Base-by-base conservation (phyloP, 2,329 filamentous ascomycete genomes). In the Cercospora brassicicola region DNA sequence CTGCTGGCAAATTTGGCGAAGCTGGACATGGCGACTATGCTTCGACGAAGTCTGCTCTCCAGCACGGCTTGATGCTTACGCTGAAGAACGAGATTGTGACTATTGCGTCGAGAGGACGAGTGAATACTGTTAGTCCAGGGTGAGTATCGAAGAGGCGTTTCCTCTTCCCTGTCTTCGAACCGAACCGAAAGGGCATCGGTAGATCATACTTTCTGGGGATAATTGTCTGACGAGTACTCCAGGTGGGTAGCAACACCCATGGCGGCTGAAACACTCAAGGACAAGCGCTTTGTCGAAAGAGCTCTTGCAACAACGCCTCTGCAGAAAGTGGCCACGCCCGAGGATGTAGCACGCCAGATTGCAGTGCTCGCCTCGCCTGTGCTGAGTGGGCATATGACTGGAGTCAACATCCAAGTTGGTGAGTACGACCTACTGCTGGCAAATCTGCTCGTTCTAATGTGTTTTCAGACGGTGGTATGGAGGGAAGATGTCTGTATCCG, bases 1-100 rank as follows among this genome's bases (percentile, higher is more conserved):
- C 76, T n/a, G 75, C 76, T 4, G 75, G 76, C 23, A 78, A 78
- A 67, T 77, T 76, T 56, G 75, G 76, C 59, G 75, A 77, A 60
- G 75, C 75, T 18, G 65, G 68, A 18, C 76, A 78, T 51, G 76
- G 73, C 30, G 76, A 78, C 67, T 78, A 78, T 60, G 69, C 75
- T 11, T 69, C 73, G 1, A 59, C 69, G 1, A 78, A 78, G 62
- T 68, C 75, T 8, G 75, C 74, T 8, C 59, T 78, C 11, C 76
- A 76, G 75, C 75, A 76, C 55, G 76, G 76, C 4, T 55, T 78
- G 18, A 71, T 70, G 11, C 74, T 73, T 0, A 74, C 75, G 20
- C 66, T 77, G 18, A 78, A 78, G 71, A 78, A 77, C 53, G 76
- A 78, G 62, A 76, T 78, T 31, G 75, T 78, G 1, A 60, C 67